These are phyloP conservation scores for Infundibulicybe gibba DNA, from an alignment of 768 basidiomycete genomes.

Conservation along the genomic window DNA sequence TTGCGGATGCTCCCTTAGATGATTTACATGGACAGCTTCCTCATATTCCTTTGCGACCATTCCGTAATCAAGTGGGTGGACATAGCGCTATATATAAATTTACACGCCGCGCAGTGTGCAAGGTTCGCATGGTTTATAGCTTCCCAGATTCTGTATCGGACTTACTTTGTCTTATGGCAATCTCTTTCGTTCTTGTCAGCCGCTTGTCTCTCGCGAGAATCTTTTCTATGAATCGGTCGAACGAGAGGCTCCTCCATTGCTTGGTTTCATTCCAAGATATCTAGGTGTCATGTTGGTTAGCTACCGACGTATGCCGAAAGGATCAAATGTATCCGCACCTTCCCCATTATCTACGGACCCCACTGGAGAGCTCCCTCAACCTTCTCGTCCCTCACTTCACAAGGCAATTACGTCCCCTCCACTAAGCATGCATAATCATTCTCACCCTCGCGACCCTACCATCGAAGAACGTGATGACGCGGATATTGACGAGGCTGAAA, in stretches of 20 bases:
- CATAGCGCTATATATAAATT: conserved; percentile 98
- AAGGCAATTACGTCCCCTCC: conserved; percentile 18
- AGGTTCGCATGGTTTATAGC: conserved; percentile 54
- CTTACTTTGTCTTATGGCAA: conserved; percentile 10
- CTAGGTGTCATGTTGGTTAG: conserved; percentile 98
- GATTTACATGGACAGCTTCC: conserved; percentile 59
- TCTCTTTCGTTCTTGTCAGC: conserved; percentile 44
- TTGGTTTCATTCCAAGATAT: conserved; percentile 96
- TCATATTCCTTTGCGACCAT: conserved; percentile 91
- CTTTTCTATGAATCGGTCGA: conserved; percentile 98
- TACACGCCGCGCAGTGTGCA: conserved; percentile 96
- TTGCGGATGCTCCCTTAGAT: conserved; percentile 29
- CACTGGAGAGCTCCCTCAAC: conserved; percentile 12
- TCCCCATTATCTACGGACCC: conserved; percentile 11
- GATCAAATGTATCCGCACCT: conserved; percentile 16
- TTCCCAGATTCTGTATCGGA: conserved; percentile 14
- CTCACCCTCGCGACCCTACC: background rate
- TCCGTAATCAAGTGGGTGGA: conserved; percentile 97
- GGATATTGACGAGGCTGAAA: conserved; percentile 72
- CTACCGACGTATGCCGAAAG: conserved; percentile 75
- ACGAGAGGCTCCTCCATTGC: conserved; percentile 84
- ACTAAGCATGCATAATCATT: conserved; percentile 8
- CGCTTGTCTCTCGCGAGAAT: conserved; percentile 94
- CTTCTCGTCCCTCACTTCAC: conserved; percentile 21
- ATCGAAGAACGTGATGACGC: conserved; percentile 28